Percentiles rank a stretch among this genome's conserved stretches.
phyloP scores from a whole-genome alignment of 1,284 basidiomycete species.

The Gomphus bonarii region DNA sequence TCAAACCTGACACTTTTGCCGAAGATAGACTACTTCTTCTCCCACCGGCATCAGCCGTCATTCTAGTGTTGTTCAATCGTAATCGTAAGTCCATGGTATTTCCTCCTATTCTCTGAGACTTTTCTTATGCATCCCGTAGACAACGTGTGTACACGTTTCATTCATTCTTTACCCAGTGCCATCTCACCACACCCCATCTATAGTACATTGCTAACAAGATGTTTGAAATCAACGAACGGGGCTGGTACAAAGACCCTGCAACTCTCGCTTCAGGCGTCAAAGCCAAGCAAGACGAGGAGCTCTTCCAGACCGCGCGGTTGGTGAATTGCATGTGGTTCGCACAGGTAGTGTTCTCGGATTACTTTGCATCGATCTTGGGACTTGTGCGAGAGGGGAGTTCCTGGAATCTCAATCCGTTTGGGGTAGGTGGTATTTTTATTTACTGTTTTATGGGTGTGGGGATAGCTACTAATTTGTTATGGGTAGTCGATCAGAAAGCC shows the following conservation, averaged over 20 bases:
- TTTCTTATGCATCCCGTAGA: slow-evolving; percentile 21
- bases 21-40: slow-evolving; percentile 73
- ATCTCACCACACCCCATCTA: background rate
- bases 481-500: slow-evolving; percentile 48
- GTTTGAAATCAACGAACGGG: slow-evolving; percentile 69
- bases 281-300: slow-evolving; percentile 69
- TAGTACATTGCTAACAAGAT: slow-evolving; percentile 75
- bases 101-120: background rate
- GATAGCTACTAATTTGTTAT: background rate
- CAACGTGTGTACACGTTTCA: slow-evolving; percentile 45
- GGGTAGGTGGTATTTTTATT: background rate
- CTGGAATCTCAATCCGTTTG: slow-evolving; percentile 51
- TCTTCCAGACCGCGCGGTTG: slow-evolving; percentile 72
- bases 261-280: too few relatives aligned
- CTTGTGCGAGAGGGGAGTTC: slow-evolving; percentile 56
- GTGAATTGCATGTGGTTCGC: slow-evolving; percentile 72
- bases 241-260: slow-evolving; percentile 43
- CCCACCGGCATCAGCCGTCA: slow-evolving; percentile 63
- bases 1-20: slow-evolving; percentile 65
- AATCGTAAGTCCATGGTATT: slow-evolving; percentile 33
- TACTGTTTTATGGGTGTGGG: background rate
- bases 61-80: slow-evolving; percentile 71
- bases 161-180: background rate
- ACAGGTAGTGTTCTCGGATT: slow-evolving; percentile 57
- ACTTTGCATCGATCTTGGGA: slow-evolving; percentile 66